These are phyloP conservation scores for Pythium phragmitis DNA, from an alignment of 352 stramenopile genomes.

Conservation along the genomic window DNA sequence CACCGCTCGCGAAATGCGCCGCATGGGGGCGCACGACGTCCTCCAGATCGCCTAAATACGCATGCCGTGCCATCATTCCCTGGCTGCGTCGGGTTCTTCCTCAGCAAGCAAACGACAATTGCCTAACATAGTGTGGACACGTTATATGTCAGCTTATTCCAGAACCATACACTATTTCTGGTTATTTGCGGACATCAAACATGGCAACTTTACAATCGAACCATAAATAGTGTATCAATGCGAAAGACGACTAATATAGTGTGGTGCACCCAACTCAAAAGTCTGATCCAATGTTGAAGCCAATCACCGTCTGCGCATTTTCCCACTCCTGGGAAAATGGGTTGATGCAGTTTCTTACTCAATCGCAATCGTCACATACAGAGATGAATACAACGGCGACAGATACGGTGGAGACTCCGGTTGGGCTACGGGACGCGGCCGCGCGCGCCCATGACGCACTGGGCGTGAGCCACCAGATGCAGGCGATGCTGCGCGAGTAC, in stretches of 20 bases:
- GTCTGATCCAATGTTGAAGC: slow-evolving; percentile 22
- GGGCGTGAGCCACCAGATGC: slow-evolving; percentile 27
- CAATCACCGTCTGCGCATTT: slow-evolving; percentile 27
- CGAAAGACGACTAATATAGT: neutral
- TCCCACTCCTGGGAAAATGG: slow-evolving; percentile 8
- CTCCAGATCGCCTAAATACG: slow-evolving; percentile 76
- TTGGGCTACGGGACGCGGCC: slow-evolving; percentile 11
- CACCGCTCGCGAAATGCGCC: slow-evolving; percentile 49
- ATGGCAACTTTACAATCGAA: too few relatives aligned
- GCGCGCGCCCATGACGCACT: slow-evolving; percentile 24
- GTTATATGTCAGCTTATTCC: too few relatives aligned
- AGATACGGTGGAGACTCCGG: neutral
- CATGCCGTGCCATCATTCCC: slow-evolving; percentile 38
- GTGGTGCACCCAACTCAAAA: slow-evolving; percentile 1
- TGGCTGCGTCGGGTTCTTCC: neutral
- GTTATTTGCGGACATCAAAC: too few relatives aligned
- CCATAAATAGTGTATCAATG: neutral
- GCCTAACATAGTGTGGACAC: slow-evolving; percentile 9
- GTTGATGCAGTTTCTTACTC: neutral
- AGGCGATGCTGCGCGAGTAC: slow-evolving; percentile 33
- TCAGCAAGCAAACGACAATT: neutral
- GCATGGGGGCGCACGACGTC: slow-evolving; percentile 46
- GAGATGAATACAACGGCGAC: neutral
- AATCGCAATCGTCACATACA: slow-evolving; percentile 6
- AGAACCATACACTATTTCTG: slow-evolving; percentile 1